These are phyloP conservation scores for Eucalyptus erythrocorys DNA, from an alignment of 345 rosid genomes.

Conservation along the genomic window DNA sequence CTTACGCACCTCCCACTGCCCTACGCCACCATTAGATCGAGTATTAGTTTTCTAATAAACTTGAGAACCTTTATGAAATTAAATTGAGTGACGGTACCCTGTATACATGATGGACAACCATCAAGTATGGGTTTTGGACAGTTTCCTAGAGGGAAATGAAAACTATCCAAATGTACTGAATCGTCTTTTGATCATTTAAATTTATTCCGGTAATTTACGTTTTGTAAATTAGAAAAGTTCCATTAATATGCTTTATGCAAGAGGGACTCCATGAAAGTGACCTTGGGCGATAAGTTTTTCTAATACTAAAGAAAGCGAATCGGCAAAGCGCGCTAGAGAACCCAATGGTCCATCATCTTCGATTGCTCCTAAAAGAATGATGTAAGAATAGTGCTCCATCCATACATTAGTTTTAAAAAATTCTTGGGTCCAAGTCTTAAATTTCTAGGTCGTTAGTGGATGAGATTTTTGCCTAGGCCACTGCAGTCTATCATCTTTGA, in stretches of 20 bases:
- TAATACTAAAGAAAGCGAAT: too few species aligned
- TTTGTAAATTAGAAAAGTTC: too few species aligned
- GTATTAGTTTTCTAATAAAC: not conserved
- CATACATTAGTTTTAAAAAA: too few species aligned
- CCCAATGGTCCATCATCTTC: not conserved
- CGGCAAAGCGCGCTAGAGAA: too few species aligned
- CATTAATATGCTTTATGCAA: too few species aligned
- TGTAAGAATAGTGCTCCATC: not conserved
- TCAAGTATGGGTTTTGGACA: not conserved
- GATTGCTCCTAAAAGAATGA: not conserved
- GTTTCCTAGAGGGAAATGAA: not conserved
- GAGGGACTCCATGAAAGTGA: too few species aligned
- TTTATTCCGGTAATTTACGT: too few species aligned
- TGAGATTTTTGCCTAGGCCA: not conserved
- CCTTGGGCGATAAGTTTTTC: too few species aligned
- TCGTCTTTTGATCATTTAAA: not conserved
- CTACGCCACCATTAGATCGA: not conserved
- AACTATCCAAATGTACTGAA: not conserved
- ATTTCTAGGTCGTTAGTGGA: too few species aligned
- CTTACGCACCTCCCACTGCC: not conserved
- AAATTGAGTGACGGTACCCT: not conserved
- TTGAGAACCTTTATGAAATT: not conserved
- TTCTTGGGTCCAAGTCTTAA: too few species aligned
- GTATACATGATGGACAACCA: not conserved
- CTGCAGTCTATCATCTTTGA: not conserved